These are phyloP conservation scores for Coniochaeta ligniaria DNA, from an alignment of 2,329 filamentous ascomycete species.

Conservation along the genomic window DNA sequence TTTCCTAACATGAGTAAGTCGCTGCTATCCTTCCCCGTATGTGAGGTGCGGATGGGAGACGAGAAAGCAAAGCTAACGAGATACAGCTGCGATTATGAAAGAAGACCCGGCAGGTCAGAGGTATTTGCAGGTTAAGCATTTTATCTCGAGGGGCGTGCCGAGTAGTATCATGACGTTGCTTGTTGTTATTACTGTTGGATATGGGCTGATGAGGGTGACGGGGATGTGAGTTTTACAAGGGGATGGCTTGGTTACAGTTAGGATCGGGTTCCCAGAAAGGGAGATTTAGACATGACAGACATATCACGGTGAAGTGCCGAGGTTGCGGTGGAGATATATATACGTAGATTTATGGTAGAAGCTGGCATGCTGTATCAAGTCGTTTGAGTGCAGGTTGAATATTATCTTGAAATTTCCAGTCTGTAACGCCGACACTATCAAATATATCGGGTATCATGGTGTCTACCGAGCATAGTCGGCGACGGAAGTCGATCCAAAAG, in stretches of 20 bases:
- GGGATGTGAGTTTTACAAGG: background rate
- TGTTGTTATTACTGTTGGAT: conserved; percentile 84
- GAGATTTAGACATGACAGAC: background rate
- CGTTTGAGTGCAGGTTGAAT: background rate
- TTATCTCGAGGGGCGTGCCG: conserved; percentile 88
- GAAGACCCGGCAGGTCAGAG: conserved; percentile 90
- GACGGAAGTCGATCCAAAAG: background rate
- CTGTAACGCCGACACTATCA: background rate
- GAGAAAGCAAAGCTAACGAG: background rate
- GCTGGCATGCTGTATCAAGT: background rate
- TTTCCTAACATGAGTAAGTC: conserved; percentile 99
- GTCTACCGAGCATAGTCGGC: background rate
- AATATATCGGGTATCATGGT: background rate
- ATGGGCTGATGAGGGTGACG: conserved; percentile 72
- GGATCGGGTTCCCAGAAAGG: background rate
- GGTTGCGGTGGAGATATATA: background rate
- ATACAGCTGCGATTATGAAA: conserved; percentile 92
- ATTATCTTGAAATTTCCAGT: background rate
- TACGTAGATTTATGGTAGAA: background rate
- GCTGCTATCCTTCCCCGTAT: background rate
- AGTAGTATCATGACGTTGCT: conserved; percentile 73
- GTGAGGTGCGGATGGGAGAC: background rate
- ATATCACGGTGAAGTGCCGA: background rate
- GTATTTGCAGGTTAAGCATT: conserved; percentile 88
- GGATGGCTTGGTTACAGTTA: background rate